Evolutionary conservation across 257 asterid species (phyloP).

Genomic region (Mitragyna speciosa): DNA sequence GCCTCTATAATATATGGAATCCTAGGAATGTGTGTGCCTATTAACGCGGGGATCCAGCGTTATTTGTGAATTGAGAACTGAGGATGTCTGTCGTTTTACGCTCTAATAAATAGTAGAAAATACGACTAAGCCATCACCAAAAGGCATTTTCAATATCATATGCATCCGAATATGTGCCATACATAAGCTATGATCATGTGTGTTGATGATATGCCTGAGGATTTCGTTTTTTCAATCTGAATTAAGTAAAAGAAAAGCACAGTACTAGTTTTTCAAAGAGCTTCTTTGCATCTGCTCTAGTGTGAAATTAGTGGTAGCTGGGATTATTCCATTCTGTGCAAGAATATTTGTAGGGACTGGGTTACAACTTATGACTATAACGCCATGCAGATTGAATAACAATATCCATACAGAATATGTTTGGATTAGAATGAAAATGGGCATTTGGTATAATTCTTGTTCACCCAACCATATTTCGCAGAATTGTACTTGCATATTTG

Average conservation of each 20-base stretch:
- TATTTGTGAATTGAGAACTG: slow-evolving; percentile 74
- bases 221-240: no score
- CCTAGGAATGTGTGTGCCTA: slow-evolving; percentile 59
- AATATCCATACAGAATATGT: slow-evolving; percentile 4
- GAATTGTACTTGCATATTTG: no score
- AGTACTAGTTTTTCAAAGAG: slow-evolving; percentile 1
- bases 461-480: no score
- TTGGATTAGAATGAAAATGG: not conserved
- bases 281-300: not conserved
- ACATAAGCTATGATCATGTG: no score
- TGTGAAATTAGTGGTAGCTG: not conserved
- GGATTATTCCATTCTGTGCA: not conserved
- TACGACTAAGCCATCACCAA: not conserved
- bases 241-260: no score
- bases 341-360: not conserved
- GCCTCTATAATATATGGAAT: slow-evolving; percentile 19
- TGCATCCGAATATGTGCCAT: not conserved
- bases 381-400: not conserved
- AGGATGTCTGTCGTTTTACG: slow-evolving; percentile 78
- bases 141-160: slow-evolving; percentile 1
- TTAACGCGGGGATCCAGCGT: slow-evolving; percentile 86
- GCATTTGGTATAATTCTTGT: no score
- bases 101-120: not conserved
- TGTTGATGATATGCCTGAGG: not conserved
- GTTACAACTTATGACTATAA: not conserved